phyloP scores from a whole-genome alignment of 2,329 filamentous ascomycete genomes.

The Geosmithia putterillii region DNA sequence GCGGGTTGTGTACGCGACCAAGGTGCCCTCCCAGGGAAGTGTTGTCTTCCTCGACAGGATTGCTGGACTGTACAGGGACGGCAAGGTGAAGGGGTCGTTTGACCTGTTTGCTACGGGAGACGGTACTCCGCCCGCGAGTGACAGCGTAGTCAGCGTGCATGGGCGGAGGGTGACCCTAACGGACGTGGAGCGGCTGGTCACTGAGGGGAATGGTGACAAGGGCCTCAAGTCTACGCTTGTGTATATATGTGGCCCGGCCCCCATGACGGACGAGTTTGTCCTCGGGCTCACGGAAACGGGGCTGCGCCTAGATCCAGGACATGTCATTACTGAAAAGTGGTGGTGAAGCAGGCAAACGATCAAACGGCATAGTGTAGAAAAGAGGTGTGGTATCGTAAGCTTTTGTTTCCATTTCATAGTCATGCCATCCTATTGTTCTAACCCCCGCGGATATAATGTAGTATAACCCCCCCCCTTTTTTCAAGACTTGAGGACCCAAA shows the following conservation, averaged over 20 bases:
- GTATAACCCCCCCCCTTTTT: too few species aligned
- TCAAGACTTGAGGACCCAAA: too few species aligned
- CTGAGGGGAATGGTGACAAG: constrained; percentile 13
- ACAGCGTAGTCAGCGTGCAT: constrained; percentile 7
- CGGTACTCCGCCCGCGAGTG: neutral
- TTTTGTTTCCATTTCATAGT: too few species aligned
- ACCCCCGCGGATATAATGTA: too few species aligned
- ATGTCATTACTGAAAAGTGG: constrained; percentile 51
- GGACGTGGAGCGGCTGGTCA: constrained; percentile 28
- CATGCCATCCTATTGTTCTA: too few species aligned
- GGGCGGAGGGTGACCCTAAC: constrained; percentile 26
- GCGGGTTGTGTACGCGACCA: constrained; percentile 51
- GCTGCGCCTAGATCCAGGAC: constrained; percentile 27
- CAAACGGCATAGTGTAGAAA: too few species aligned
- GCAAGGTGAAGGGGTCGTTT: constrained; percentile 25
- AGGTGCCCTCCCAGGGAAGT: constrained; percentile 16
- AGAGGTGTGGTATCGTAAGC: too few species aligned
- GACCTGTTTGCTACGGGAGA: constrained; percentile 33
- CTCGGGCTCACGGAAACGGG: constrained; percentile 22
- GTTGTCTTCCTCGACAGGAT: constrained; percentile 42
- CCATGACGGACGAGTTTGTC: constrained; percentile 58
- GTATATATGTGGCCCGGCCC: constrained; percentile 56
- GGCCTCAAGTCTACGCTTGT: constrained; percentile 30
- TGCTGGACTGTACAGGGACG: constrained; percentile 22
- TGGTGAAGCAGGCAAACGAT: too few species aligned